Percentiles rank a stretch among this genome's conserved stretches.
phyloP scores from a whole-genome alignment of 495 filamentous ascomycete genomes.

The Aspergillus ellipticus region DNA sequence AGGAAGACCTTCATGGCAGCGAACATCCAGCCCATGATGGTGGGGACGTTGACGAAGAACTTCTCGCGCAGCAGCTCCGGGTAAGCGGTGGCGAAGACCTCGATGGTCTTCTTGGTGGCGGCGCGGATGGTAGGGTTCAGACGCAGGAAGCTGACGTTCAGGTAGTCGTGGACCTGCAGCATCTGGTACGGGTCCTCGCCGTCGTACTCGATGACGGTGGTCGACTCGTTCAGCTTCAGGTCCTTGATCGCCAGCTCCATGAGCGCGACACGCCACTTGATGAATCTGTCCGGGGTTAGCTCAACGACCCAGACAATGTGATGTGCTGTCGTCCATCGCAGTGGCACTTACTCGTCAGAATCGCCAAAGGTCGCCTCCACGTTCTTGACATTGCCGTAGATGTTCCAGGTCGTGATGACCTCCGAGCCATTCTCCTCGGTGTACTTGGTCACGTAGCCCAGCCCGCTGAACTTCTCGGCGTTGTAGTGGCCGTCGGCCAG shows the following conservation, averaged over 20 bases:
- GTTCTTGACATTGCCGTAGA: slow-evolving; percentile 77
- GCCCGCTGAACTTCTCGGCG: slow-evolving; percentile 43
- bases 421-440: slow-evolving; percentile 40
- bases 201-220: slow-evolving; percentile 67
- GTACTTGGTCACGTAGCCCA: slow-evolving; percentile 53
- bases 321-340: too few species aligned
- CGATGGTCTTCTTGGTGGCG: slow-evolving; percentile 73
- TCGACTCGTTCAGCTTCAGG: slow-evolving; percentile 62
- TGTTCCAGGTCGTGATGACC: slow-evolving; percentile 69
- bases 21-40: slow-evolving; percentile 86
- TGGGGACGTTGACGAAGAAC: slow-evolving; percentile 88
- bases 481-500: slow-evolving; percentile 46
- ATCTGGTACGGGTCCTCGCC: slow-evolving; percentile 79
- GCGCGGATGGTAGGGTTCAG: slow-evolving; percentile 64
- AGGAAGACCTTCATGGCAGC: slow-evolving; percentile 74
- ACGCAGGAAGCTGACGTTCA: slow-evolving; percentile 74
- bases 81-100: slow-evolving; percentile 72
- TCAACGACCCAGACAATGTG: too few species aligned
- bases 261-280: slow-evolving; percentile 79
- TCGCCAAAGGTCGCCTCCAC: slow-evolving; percentile 70
- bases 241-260: slow-evolving; percentile 78
- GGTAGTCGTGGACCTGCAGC: slow-evolving; percentile 87
- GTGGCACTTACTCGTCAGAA: slow-evolving; percentile 63
- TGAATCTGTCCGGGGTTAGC: slow-evolving; percentile 52
- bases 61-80: slow-evolving; percentile 85